phyloP scores from a whole-genome alignment of 805 yeast genomes.

The Lachancea sp. region DNA sequence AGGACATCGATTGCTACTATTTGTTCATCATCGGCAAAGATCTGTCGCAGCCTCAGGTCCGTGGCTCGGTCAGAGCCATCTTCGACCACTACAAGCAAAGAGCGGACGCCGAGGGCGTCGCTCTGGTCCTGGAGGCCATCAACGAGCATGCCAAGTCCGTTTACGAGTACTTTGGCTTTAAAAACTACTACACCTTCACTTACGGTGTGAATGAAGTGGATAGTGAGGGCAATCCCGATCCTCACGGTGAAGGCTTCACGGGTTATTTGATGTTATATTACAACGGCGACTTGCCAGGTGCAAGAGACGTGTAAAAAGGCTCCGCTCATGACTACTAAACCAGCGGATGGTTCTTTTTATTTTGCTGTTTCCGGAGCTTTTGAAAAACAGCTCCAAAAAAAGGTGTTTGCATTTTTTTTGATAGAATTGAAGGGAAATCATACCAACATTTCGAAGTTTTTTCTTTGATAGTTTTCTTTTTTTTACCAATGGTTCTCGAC shows the following conservation, averaged over 20 bases:
- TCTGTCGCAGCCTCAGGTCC: slow-evolving; percentile 20
- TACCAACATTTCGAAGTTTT: slow-evolving; percentile 9
- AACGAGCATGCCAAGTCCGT: slow-evolving; percentile 29
- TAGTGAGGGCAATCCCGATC: slow-evolving; percentile 21
- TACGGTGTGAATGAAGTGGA: slow-evolving; percentile 32
- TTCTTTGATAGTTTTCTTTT: slow-evolving; percentile 5
- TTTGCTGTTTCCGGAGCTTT: too few relatives aligned
- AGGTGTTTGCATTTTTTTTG: slow-evolving; percentile 11
- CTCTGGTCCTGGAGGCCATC: slow-evolving; percentile 33
- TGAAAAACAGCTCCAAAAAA: slow-evolving; percentile 7
- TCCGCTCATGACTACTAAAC: too few relatives aligned
- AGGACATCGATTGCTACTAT: slow-evolving; percentile 26
- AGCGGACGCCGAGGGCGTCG: slow-evolving; percentile 28
- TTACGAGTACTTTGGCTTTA: slow-evolving; percentile 33
- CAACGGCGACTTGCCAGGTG: slow-evolving; percentile 19
- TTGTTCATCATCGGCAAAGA: slow-evolving; percentile 32
- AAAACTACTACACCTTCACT: slow-evolving; percentile 22
- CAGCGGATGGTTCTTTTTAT: too few relatives aligned
- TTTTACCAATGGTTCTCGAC: not conserved
- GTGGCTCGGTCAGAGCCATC: slow-evolving; percentile 31
- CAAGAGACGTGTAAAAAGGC: slow-evolving; percentile 3
- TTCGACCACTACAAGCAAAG: slow-evolving; percentile 24
- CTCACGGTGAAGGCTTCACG: slow-evolving; percentile 29
- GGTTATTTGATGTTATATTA: slow-evolving; percentile 31
- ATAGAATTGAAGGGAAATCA: slow-evolving; percentile 7